Percentiles rank a stretch among this genome's conserved stretches.
Conservation (phyloP, 345 rosid genomes). For the Eucalyptus cladocalyx region DNA sequence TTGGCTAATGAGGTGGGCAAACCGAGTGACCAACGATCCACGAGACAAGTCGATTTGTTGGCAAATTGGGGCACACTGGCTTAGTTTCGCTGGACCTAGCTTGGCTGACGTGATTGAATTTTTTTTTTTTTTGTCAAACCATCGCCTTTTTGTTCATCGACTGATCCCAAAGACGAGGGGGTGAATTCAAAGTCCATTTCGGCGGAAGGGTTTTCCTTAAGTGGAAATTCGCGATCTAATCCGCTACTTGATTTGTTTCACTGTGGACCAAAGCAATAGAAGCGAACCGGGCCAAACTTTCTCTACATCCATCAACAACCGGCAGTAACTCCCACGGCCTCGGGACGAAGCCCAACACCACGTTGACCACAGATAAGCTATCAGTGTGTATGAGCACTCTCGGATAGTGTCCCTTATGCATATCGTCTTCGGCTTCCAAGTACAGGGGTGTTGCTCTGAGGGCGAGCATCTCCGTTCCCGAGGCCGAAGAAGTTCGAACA, state of each 20-base stretch:
- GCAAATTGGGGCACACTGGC: no score
- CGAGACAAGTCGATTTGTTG: no score
- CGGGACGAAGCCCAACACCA: not conserved
- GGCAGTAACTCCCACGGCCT: not conserved
- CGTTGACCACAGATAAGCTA: not conserved
- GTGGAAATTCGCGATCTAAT: no score
- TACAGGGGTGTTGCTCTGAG: not conserved
- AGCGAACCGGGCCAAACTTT: accelerated
- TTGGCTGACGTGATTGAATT: no score
- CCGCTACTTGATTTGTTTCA: accelerated
- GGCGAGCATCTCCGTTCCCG: no score
- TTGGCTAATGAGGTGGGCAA: no score
- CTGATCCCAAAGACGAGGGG: not conserved
- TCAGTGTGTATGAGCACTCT: not conserved
- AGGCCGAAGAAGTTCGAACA: not conserved
- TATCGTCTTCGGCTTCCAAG: not conserved
- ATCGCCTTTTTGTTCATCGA: no score
- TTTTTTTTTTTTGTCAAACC: no score
- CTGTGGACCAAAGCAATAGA: not conserved
- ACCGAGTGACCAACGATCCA: no score
- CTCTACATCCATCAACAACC: not conserved
- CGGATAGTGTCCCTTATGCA: not conserved
- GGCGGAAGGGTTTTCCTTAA: accelerated
- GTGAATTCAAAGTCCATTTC: not conserved
- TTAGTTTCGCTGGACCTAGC: no score